Base-by-base conservation (phyloP, 2,329 filamentous ascomycete species). In the Penicillium italicum region DNA sequence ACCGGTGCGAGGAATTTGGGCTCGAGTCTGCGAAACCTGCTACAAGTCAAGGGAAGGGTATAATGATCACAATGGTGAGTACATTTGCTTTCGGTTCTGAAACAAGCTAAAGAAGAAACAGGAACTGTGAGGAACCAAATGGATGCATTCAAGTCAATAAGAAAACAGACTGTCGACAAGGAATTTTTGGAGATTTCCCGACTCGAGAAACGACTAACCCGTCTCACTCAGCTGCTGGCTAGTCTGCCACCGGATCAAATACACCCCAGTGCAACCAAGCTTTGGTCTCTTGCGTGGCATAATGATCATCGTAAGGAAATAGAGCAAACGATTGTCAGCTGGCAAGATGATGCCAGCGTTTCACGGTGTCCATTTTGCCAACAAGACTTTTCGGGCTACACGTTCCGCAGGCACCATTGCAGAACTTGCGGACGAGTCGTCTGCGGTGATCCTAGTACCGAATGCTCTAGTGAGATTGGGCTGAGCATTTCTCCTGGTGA, bases 1-100 rank as follows among this genome's bases (percentile, higher is more conserved):
- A 61, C 93, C 94, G 0, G 85, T 94, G 1, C 81, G 93, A 59
- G 94, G 94, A 8, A 84, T 90, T 64, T 99, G 94, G 94, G 96
- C 90, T 65, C 80, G 94, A 49, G 93, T 97, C 2, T 99, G 94
- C 70, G 94, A 99, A 77, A 97, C 94, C n/a, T 99, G 94, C 76
- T 99, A 94, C 77, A 97, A 97, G 77, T 96, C 91, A 49, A 84
- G 94, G 66, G 90, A 92, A 26, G 94, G 94, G 4, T 99, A 99
- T 74, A 96, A 95, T 69, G 92, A 99, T 67, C 88, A 93, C 65
- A 83, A 82, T 53, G 90, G 78, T 78, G 66, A 53, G 54, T 1
- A 31, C n/a, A 14, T 16, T 36, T 2, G 1, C 6, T 26, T 36
- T 24, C 9, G 4, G 1, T 34, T 2, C 30, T 26, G 16, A 10